Evolutionary conservation across 139 green algal species (phyloP).

Genomic region (Coelastrella sp.): DNA sequence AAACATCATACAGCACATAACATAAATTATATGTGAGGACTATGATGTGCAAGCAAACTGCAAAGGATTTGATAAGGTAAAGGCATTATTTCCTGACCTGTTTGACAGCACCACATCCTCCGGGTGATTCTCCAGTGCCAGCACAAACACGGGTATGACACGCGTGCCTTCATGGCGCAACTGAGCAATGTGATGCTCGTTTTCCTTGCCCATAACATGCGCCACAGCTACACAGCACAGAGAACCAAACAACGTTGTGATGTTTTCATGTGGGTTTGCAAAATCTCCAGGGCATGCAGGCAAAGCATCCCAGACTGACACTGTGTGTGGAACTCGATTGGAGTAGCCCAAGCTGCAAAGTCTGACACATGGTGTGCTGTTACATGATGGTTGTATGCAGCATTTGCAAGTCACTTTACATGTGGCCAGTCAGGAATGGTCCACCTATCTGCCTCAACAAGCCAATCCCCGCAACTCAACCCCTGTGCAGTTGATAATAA

Average conservation of each 20-base stretch:
- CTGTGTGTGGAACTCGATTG: background rate
- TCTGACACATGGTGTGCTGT: no score
- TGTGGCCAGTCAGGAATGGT: background rate
- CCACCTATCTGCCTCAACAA: background rate
- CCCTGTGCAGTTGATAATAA: background rate
- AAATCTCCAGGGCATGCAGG: no score
- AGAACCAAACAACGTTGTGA: no score
- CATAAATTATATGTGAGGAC: no score
- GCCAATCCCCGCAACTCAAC: background rate
- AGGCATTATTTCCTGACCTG: background rate
- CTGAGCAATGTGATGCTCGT: constrained; percentile 40
- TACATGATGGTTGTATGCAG: no score
- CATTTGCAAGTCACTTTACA: no score
- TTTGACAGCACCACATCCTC: constrained; percentile 44
- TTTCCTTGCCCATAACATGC: constrained; percentile 33
- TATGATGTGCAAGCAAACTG: background rate
- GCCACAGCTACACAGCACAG: constrained; percentile 25
- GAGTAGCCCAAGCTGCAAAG: background rate
- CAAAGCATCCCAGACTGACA: no score
- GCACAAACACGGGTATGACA: constrained; percentile 60
- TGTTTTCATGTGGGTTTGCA: background rate
- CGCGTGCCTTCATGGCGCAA: constrained; percentile 51
- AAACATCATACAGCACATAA: no score
- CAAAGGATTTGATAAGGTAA: no score
- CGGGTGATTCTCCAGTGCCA: constrained; percentile 47